A percentile compares a stretch with the other conserved stretches of the same genome.
Conservation (phyloP, 225 moss, liverwort and hornwort genomes). For the Climacium dendroides region DNA sequence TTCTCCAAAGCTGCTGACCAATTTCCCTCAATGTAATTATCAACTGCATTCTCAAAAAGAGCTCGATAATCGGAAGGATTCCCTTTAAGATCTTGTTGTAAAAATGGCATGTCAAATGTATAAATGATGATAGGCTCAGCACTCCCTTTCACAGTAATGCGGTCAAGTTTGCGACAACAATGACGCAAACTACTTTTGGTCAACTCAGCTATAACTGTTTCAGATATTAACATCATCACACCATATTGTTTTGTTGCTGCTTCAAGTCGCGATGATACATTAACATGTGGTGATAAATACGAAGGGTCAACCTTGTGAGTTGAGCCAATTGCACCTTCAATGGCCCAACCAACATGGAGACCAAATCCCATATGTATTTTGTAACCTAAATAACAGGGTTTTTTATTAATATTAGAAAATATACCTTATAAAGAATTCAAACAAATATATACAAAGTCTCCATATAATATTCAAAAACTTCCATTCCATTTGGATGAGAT, state of each 20-base stretch:
- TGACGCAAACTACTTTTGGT: slow-evolving; percentile 82
- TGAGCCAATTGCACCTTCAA: slow-evolving; percentile 98
- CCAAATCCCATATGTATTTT: slow-evolving; percentile 97
- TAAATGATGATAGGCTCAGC: slow-evolving; percentile 75
- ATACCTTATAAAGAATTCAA: not conserved
- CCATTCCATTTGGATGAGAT: not conserved
- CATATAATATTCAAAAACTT: not conserved
- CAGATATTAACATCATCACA: slow-evolving; percentile 86
- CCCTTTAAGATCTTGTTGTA: slow-evolving; percentile 80
- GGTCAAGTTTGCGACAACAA: slow-evolving; percentile 80
- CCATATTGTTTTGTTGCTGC: slow-evolving; percentile 98
- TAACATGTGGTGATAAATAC: slow-evolving; percentile 94
- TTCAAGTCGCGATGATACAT: slow-evolving; percentile 84
- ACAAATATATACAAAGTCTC: not conserved
- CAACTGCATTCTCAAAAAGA: slow-evolving; percentile 80
- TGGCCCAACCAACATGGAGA: slow-evolving; percentile 95
- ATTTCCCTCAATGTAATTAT: slow-evolving; percentile 82
- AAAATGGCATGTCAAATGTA: slow-evolving; percentile 84
- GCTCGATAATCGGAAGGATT: slow-evolving; percentile 68
- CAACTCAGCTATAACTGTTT: slow-evolving; percentile 79
- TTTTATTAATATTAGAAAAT: not conserved
- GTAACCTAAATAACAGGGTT: slow-evolving; percentile 38
- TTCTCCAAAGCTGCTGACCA: slow-evolving; percentile 76
- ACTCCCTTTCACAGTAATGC: slow-evolving; percentile 94
- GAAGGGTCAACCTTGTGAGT: slow-evolving; percentile 94